Percentiles rank a stretch among this genome's conserved stretches.
Conservation (phyloP, 352 stramenopile species). For the Pythium sp. region DNA sequence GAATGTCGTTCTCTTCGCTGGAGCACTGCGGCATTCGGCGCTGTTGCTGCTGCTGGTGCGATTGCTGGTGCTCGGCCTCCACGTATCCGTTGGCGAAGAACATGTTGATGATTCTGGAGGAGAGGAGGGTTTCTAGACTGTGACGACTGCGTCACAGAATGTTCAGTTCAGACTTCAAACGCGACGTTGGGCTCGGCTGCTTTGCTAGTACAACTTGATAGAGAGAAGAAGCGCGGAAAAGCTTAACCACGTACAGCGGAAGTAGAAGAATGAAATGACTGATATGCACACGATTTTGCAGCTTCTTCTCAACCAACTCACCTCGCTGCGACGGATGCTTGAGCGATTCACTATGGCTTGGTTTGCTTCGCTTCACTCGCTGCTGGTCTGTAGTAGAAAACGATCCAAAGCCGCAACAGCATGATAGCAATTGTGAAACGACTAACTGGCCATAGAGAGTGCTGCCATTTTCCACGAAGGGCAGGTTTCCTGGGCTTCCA, state of each 20-base stretch:
- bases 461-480: constrained; percentile 20
- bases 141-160: constrained; percentile 11
- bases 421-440: constrained; percentile 11
- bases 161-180: constrained; percentile 15
- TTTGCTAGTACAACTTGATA: constrained; percentile 2
- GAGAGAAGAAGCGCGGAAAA: constrained; percentile 13
- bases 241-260: constrained; percentile 20
- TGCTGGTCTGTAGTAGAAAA: constrained; percentile 11
- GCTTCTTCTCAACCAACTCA: constrained; percentile 3
- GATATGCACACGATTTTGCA: constrained; percentile 7
- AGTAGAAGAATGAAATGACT: constrained; percentile 25
- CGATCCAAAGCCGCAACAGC: background rate
- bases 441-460: constrained; percentile 15
- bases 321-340: background rate
- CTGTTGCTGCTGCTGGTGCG: constrained; percentile 14
- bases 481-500: background rate
- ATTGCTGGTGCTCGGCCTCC: constrained; percentile 38
- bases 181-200: background rate
- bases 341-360: background rate
- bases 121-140: constrained; percentile 16
- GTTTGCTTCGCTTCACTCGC: background rate
- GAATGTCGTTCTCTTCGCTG: constrained; percentile 69
- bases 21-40: constrained; percentile 39
- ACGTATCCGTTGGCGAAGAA: constrained; percentile 74
- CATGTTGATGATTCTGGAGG: constrained; percentile 26